Conservation (phyloP, 495 filamentous ascomycete species). For the Hypoxylon rickii region DNA sequence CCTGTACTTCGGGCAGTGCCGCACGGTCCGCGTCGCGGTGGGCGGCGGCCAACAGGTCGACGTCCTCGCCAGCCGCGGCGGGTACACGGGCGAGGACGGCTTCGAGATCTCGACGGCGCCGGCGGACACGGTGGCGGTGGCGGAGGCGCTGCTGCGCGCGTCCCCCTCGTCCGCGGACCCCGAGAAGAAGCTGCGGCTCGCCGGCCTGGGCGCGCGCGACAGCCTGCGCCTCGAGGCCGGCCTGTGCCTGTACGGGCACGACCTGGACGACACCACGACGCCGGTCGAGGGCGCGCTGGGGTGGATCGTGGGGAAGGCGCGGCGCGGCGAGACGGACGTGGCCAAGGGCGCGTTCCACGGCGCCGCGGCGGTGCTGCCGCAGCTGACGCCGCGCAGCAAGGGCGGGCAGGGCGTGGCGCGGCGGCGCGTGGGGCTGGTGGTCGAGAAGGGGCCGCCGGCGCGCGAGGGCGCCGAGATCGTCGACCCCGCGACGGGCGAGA, state of each 20-base stretch:
- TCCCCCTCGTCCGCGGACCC: constrained; percentile 56
- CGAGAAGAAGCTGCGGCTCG: constrained; percentile 73
- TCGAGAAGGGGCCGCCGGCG: constrained; percentile 81
- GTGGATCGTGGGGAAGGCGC: constrained; percentile 83
- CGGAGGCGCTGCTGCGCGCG: constrained; percentile 66
- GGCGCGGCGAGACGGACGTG: constrained; percentile 55
- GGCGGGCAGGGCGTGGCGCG: constrained; percentile 67
- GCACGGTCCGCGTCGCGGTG: constrained; percentile 58
- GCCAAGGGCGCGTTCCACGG: constrained; percentile 73
- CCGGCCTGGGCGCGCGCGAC: constrained; percentile 89
- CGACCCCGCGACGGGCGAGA: constrained; percentile 50
- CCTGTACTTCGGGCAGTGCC: constrained; percentile 81
- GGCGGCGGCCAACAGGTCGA: constrained; percentile 47
- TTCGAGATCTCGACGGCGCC: constrained; percentile 90
- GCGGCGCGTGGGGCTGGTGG: constrained; percentile 77
- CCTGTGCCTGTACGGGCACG: constrained; percentile 98
- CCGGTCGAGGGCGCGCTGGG: constrained; percentile 81
- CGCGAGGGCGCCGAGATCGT: constrained; percentile 86
- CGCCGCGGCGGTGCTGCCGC: constrained; percentile 68
- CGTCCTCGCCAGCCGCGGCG: constrained; percentile 80
- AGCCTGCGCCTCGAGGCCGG: constrained; percentile 92
- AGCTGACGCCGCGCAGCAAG: constrained; percentile 70
- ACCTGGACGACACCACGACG: constrained; percentile 86
- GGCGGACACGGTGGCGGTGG: constrained; percentile 56
- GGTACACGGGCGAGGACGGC: constrained; percentile 97